Base-by-base conservation (phyloP, 805 yeast genomes). In the Wickerhamomyces chaumierensis region DNA sequence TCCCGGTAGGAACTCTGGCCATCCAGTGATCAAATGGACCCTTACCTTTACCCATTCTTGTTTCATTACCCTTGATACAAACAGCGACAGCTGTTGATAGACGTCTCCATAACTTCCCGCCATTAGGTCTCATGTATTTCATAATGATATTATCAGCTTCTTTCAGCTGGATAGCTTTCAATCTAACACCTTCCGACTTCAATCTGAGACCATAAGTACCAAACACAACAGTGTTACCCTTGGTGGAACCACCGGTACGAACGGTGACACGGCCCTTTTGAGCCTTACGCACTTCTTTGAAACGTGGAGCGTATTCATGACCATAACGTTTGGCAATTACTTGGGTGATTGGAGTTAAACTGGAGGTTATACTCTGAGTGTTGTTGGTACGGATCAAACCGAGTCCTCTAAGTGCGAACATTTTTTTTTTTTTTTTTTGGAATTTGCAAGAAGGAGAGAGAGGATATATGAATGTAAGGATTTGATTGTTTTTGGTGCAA, bases 31-130 rank as follows among this genome's bases (percentile, higher is more conserved):
- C 95, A 57, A 92, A 90, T 0, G 88, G 81, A 63, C 98, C 98
- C 63, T 92, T 92, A 67, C 98, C 98, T 62, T 92, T 92, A 68
- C 98, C 98, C 98, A 92, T 92, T 79, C 98, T 92, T 11, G 96
- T 86, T 60, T 92, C 96, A 60, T 92, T 92, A 66, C 98, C 98
- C 66, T 92, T 92, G 44, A 84, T 76, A 62, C 96, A 87, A 12
- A 92, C 94, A 0, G 97, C 92, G 39, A 86, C 72, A 57, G 83
- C 81, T 18, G 95, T 81, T 37, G 78, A 75, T 40, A 88, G 68
- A 56, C 97, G 75, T 49, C 90, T 79, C 71, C 81, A 78, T 39
- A 87, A 66, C 48, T 72, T 64, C 32, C 94, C 94, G 16, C 77
- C 75, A 34, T 78, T 65, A 15, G 88, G 85, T 60, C 95, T 77